Evolutionary conservation across 768 basidiomycete species (phyloP), one percentile per base, ranked within the genome.

Genomic region (Rhodocollybia butyracea): DNA sequence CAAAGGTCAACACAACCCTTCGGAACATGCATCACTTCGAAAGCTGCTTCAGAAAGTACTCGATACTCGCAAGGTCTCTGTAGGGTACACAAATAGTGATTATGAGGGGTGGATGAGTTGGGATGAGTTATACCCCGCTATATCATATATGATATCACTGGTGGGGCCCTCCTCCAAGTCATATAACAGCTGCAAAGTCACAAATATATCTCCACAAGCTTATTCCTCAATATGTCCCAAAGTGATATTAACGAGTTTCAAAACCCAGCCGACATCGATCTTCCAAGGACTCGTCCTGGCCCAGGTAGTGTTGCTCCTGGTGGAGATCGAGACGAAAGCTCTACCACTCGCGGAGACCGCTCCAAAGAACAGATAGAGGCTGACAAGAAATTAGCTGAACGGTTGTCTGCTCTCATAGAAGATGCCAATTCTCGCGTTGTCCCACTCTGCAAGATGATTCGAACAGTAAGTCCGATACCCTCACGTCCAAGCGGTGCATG

Each of bases 361-460:
- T 58, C 61, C 4, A 59, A 65, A 15, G 59, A 66, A 21, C 61
- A 73, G 15, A 29, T 57, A 32, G 52, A 68, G 47, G 47, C 46
- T 5, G 61, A 70, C 58, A 63, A 60, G 13, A 59, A 64, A 45
- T 68, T 74, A 29, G 71, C 72, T 5, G 64, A 66, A 30, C 70
- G 71, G 22, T 67, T 74, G 40, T 70, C 72, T 27, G 30, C 63
- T 6, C 58, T 73, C 43, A 70, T 74, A 48, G 71, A 74, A 43
- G 64, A 68, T 53, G 70, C 72, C 8, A 72, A 72, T 52, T 39
- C 56, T 8, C 64, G 66, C n/a, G 61, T 69, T 11, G 46, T 61
- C 3, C 72, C 72, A 5, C 45, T 74, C n/a, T 67, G 64, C 51
- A 67, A 64, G 27, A 71, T 70, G 69, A 70, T 73, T 59, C 70